Conservation (phyloP, 2,329 filamentous ascomycete species). For the Paracoccidioides lutzii region DNA sequence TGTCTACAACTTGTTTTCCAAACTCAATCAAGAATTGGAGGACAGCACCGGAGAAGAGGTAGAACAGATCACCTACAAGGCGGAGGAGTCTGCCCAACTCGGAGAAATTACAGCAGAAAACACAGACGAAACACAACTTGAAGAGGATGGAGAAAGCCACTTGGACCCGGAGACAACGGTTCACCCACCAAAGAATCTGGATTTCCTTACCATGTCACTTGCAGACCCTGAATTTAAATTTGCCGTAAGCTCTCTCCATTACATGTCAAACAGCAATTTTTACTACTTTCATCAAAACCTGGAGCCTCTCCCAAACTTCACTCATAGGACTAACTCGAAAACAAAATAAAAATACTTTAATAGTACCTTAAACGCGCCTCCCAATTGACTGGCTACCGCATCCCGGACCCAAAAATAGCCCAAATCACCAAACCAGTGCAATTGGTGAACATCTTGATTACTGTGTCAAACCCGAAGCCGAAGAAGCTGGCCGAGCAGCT, state of each 20-base stretch:
- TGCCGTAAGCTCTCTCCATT: slow-evolving; percentile 44
- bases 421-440: slow-evolving; percentile 42
- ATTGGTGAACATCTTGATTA: slow-evolving; percentile 40
- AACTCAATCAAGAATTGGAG: slow-evolving; percentile 11
- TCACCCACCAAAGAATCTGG: slow-evolving; percentile 24
- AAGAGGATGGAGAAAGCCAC: slow-evolving; percentile 3
- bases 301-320: not conserved
- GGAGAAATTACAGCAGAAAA: slow-evolving; percentile 3
- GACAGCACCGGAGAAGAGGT: not conserved
- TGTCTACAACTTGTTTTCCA: slow-evolving; percentile 25
- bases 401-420: slow-evolving; percentile 57
- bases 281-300: too few relatives aligned
- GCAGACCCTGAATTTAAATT: slow-evolving; percentile 53
- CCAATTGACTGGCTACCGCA: slow-evolving; percentile 63
- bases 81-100: not conserved
- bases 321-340: not conserved
- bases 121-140: slow-evolving; percentile 4
- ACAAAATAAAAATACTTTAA: not conserved
- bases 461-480: slow-evolving; percentile 26
- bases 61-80: slow-evolving; percentile 4
- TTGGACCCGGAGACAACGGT: not conserved
- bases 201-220: slow-evolving; percentile 49
- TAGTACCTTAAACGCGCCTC: slow-evolving; percentile 71
- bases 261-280: not conserved
- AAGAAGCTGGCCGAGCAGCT: slow-evolving; percentile 52